Conservation (phyloP, 2,329 filamentous ascomycete genomes). For the Arachnomyces sp. region DNA sequence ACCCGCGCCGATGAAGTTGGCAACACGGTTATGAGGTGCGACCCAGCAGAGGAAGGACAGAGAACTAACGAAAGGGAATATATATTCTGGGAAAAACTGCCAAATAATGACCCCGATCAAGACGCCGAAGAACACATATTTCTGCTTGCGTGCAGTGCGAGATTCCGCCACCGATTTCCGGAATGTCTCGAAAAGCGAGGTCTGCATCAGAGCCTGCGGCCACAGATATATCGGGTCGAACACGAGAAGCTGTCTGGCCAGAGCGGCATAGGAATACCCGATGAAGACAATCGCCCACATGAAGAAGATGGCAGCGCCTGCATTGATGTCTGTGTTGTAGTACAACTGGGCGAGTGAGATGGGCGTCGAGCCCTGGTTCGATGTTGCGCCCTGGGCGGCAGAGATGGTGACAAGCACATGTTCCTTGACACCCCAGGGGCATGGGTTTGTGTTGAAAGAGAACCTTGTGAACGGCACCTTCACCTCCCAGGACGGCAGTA, state of each 20-base stretch:
- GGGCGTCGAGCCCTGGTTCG: constrained; percentile 45
- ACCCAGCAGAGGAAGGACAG: constrained; percentile 59
- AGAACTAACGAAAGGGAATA: constrained; percentile 53
- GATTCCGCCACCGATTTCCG: constrained; percentile 44
- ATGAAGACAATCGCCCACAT: constrained; percentile 54
- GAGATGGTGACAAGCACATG: constrained; percentile 52
- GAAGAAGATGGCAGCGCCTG: constrained; percentile 51
- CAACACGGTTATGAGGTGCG: constrained; percentile 49
- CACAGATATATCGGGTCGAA: constrained; percentile 53
- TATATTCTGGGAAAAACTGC: constrained; percentile 57
- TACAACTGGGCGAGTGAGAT: constrained; percentile 52
- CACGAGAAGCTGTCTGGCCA: constrained; percentile 50
- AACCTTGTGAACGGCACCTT: constrained; percentile 41
- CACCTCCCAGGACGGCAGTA: constrained; percentile 43
- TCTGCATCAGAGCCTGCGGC: constrained; percentile 49
- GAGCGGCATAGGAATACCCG: constrained; percentile 52
- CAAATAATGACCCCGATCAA: constrained; percentile 49
- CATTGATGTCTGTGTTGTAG: constrained; percentile 47
- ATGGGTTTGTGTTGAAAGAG: constrained; percentile 49
- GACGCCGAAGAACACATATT: constrained; percentile 50
- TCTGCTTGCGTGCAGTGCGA: constrained; percentile 45
- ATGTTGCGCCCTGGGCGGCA: constrained; percentile 46
- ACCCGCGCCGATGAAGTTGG: constrained; percentile 55
- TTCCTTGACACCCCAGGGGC: constrained; percentile 52
- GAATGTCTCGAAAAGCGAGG: constrained; percentile 51